These are phyloP conservation scores for Tetracladium setigerum DNA, from an alignment of 495 filamentous ascomycete genomes.

Conservation along the genomic window DNA sequence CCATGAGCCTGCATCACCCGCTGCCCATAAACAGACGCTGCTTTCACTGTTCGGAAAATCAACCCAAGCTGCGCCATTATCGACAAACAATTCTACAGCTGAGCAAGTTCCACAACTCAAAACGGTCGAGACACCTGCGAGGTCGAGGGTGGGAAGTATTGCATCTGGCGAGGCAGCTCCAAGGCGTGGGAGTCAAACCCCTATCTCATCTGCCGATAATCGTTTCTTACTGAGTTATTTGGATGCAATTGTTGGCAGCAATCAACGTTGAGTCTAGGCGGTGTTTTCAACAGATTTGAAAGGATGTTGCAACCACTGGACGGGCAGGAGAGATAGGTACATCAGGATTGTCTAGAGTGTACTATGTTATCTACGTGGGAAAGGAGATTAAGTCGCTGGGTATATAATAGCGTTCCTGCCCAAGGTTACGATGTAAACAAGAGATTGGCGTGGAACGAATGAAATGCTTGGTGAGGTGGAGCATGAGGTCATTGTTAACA, in stretches of 20 bases:
- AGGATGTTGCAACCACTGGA: too few relatives aligned
- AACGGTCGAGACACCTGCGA: slow-evolving; percentile 28
- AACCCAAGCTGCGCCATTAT: slow-evolving; percentile 29
- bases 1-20: background rate
- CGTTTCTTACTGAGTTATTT: slow-evolving; percentile 76
- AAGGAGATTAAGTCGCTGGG: too few relatives aligned
- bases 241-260: slow-evolving; percentile 41
- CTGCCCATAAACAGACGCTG: slow-evolving; percentile 59
- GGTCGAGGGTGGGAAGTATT: slow-evolving; percentile 18
- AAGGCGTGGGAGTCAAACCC: slow-evolving; percentile 37
- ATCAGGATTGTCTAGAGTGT: too few relatives aligned
- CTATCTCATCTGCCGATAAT: slow-evolving; percentile 62
- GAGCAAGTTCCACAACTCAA: slow-evolving; percentile 26
- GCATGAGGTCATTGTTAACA: too few relatives aligned
- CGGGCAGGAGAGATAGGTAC: too few relatives aligned
- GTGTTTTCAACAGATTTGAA: too few relatives aligned
- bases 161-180: slow-evolving; percentile 26
- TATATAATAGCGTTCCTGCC: too few relatives aligned
- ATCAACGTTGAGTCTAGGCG: slow-evolving; percentile 4
- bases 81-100: slow-evolving; percentile 39
- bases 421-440: too few relatives aligned
- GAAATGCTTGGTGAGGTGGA: too few relatives aligned
- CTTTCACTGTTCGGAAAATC: slow-evolving; percentile 67
- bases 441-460: too few relatives aligned
- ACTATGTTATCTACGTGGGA: too few relatives aligned